Conservation (phyloP, 2,329 filamentous ascomycete genomes). For the Neofusicoccum kwambonambiense region DNA sequence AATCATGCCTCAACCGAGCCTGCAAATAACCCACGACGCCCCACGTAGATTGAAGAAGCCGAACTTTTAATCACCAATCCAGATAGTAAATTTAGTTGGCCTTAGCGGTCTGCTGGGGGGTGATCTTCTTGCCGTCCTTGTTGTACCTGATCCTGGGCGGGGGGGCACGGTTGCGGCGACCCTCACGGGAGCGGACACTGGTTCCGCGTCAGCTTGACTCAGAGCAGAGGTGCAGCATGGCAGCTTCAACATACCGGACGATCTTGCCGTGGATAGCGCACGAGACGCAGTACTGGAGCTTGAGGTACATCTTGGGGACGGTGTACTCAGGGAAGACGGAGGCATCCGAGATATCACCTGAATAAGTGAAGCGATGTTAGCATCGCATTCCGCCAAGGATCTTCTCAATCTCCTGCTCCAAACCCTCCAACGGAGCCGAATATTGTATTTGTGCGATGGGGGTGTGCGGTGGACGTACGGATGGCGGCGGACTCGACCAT, state of each 20-base stretch:
- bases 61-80: not conserved
- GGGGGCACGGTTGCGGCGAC: conserved; percentile 97
- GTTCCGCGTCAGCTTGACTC: conserved; percentile 14
- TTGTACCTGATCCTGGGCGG: conserved; percentile 98
- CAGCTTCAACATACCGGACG: conserved; percentile 79
- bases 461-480: conserved; percentile 65
- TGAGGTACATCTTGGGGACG: conserved; percentile 99
- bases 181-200: conserved; percentile 95
- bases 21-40: conserved; percentile 16
- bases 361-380: conserved; percentile 21
- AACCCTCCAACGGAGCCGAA: conserved; percentile 1
- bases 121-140: conserved; percentile 99
- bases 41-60: not conserved
- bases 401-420: conserved; percentile 18
- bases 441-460: not conserved
- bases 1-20: conserved; percentile 4
- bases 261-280: conserved; percentile 99
- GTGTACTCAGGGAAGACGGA: conserved; percentile 99
- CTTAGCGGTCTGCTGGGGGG: conserved; percentile 77
- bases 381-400: conserved; percentile 23
- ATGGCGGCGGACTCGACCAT: conserved; percentile 99
- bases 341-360: conserved; percentile 99
- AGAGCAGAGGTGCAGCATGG: not conserved
- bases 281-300: conserved; percentile 99
- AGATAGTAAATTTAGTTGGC: conserved; percentile 24